These are phyloP conservation scores for Penicillium sp. DNA, from an alignment of 2,329 filamentous ascomycete genomes.

Conservation along the genomic window DNA sequence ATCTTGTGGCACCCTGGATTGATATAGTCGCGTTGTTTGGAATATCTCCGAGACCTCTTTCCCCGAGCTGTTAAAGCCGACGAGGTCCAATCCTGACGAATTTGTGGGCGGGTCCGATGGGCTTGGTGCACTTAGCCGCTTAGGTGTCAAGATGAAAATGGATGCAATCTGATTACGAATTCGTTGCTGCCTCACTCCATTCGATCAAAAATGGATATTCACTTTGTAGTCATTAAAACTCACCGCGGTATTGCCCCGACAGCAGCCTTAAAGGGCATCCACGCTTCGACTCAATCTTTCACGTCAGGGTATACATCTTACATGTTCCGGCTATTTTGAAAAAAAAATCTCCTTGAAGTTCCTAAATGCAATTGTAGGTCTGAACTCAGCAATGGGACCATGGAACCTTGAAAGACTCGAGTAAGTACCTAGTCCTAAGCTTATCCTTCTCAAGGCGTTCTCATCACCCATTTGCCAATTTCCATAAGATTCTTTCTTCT, in stretches of 20 bases:
- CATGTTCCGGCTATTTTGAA: too few relatives aligned
- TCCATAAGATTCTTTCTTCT: too few relatives aligned
- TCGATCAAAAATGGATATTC: neutral
- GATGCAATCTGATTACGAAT: neutral
- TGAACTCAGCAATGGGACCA: too few relatives aligned
- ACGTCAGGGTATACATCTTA: too few relatives aligned
- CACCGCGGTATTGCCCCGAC: neutral
- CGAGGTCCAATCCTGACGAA: neutral
- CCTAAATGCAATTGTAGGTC: too few relatives aligned
- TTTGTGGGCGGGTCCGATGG: neutral
- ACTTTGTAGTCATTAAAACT: neutral
- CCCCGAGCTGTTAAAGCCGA: constrained; percentile 14
- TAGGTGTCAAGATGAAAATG: neutral
- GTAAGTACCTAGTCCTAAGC: too few relatives aligned
- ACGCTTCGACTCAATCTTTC: neutral
- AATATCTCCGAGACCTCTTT: constrained; percentile 10
- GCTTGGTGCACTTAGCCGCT: too few relatives aligned
- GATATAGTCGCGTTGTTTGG: constrained; percentile 1
- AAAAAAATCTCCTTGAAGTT: too few relatives aligned
- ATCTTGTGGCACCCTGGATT: constrained; percentile 7
- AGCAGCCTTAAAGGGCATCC: neutral
- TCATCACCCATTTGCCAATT: too few relatives aligned
- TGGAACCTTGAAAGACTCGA: too few relatives aligned
- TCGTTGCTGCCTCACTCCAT: neutral
- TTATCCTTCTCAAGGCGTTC: too few relatives aligned